Evolutionary conservation across 2,329 filamentous ascomycete genomes (phyloP), one percentile per base, ranked within the genome.

Genomic region (Hymenoscyphus occultus): DNA sequence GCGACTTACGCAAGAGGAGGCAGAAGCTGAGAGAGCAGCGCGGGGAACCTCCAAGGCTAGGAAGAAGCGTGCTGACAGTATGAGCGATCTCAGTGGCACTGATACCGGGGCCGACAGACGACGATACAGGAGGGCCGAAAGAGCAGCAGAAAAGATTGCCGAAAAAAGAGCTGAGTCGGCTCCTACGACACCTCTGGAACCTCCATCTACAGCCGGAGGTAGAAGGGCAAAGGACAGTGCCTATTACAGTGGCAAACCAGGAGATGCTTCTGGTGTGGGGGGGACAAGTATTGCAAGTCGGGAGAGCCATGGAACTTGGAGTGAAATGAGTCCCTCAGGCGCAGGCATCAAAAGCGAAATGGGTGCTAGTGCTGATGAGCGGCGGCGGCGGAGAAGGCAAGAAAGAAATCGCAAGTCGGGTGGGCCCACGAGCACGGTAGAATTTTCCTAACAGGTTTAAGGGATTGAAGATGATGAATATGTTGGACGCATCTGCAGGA

Each of bases 1-100:
- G 45, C 80, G 84, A 42, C 76, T 89, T 31, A 87, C 86, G 0
- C 85, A 87, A 32, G 83, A 86, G 67, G 86, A 89, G 73, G 80
- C 83, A 2, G 78, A 79, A 40, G 79, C 79, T 39, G 77, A 76
- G 56, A 64, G 73, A 63, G 73, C 72, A 58, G 66, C 71, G 9
- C 65, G 70, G 42, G 67, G 64, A 59, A 64, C 75, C 3, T 74
- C 78, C 13, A 78, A 79, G 56, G 75, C 77, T 10, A 75, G 78
- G 59, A 74, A 78, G 45, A 74, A 75, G 56, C 78, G 84, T 60
- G 79, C 77, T 56, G 82, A 83, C 65, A 86, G 84, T 10, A 76
- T 81, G 39, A 86, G 83, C 72, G 87, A 83, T 71, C 68, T 86
- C 2, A 87, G 84, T 3, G 86, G 80, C 12, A 78, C 80, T n/a